Evolutionary conservation across 306 rosid genomes (phyloP).

Genomic region (Fagus crenata): DNA sequence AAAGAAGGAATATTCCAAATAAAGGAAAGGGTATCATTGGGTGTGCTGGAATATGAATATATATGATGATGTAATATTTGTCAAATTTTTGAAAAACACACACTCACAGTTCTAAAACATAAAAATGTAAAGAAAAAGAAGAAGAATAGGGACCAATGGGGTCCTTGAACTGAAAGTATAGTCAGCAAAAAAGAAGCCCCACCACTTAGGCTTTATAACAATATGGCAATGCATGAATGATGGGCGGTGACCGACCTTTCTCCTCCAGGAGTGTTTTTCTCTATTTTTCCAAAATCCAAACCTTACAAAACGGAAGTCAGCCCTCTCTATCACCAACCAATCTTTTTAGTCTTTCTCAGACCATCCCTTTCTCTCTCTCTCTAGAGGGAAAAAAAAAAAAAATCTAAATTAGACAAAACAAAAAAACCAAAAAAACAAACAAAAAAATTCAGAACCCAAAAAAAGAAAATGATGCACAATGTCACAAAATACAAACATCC

Average conservation of each 20-base stretch:
- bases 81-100: too few relatives aligned
- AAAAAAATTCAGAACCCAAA: neutral
- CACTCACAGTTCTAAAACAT: too few relatives aligned
- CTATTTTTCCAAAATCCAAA: constrained; percentile 28
- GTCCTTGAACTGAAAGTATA: constrained; percentile 2
- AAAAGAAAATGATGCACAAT: neutral
- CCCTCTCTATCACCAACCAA: constrained; percentile 48
- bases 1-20: too few relatives aligned
- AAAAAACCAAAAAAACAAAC: neutral
- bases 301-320: constrained; percentile 61
- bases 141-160: neutral
- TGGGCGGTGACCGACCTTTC: constrained; percentile 63
- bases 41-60: too few relatives aligned
- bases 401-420: neutral
- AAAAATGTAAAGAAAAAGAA: too few relatives aligned
- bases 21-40: too few relatives aligned
- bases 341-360: constrained; percentile 21
- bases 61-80: too few relatives aligned
- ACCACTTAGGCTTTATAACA: constrained; percentile 23
- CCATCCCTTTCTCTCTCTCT: constrained; percentile 3
- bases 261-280: constrained; percentile 18
- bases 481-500: neutral
- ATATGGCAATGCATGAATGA: constrained; percentile 41
- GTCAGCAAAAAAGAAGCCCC: constrained; percentile 40
- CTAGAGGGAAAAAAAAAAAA: too few relatives aligned